Evolutionary conservation across 2,329 filamentous ascomycete genomes (phyloP).

Genomic region (Penicillium freii): DNA sequence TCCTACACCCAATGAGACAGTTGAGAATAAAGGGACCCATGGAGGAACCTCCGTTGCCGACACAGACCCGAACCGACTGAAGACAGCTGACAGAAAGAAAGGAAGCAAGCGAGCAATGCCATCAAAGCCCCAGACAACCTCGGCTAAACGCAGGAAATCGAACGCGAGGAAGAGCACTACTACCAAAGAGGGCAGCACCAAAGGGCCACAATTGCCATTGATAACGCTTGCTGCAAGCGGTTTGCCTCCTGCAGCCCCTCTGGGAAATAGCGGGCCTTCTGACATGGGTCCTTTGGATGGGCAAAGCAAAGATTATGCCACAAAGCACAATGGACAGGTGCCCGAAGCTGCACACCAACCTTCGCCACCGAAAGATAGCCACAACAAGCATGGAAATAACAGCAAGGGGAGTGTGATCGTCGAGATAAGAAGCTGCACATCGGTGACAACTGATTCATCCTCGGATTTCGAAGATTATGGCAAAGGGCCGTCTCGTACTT

Average conservation of each 20-base stretch:
- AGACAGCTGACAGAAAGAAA: neutral
- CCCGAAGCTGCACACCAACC: neutral
- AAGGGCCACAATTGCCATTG: constrained; percentile 12
- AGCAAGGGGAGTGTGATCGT: neutral
- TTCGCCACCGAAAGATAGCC: neutral
- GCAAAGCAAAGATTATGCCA: neutral
- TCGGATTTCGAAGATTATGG: neutral
- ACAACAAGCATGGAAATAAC: neutral
- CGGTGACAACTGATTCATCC: neutral
- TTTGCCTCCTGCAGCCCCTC: neutral
- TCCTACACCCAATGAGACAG: constrained; percentile 23
- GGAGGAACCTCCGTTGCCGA: constrained; percentile 19
- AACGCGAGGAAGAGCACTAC: neutral
- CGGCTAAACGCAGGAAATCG: constrained; percentile 14
- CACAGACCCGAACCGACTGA: constrained; percentile 4
- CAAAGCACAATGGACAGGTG: neutral
- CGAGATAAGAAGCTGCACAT: constrained; percentile 13
- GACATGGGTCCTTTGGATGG: neutral
- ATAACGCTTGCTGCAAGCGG: neutral
- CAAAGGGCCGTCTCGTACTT: neutral
- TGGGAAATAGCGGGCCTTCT: neutral
- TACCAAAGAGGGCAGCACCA: neutral
- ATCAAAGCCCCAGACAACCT: constrained; percentile 1
- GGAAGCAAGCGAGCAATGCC: constrained; percentile 8
- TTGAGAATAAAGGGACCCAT: neutral